Evolutionary conservation across 2,329 filamentous ascomycete genomes (phyloP), one percentile per base, ranked within the genome.

Genomic region (Apiospora saccharicola): DNA sequence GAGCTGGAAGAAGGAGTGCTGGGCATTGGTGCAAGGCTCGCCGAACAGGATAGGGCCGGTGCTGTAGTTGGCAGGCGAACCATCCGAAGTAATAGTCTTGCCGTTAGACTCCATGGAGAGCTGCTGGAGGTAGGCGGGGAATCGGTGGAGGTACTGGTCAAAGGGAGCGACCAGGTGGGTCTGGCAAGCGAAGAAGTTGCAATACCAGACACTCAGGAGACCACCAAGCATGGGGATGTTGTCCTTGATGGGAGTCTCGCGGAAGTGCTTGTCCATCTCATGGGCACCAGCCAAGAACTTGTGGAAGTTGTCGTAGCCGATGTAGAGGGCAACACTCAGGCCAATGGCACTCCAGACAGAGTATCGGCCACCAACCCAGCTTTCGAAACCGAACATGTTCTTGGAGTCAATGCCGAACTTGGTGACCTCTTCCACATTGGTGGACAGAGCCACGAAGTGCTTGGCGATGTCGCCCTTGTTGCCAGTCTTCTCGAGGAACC

Each of bases 1-100:
- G 68, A 99, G 92, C 90, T 99, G 96, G 92, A 97, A 99, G 92
- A 99, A 99, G 74, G 96, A 98, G 90, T 99, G 96, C 88, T 99
- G 96, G 64, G 96, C 96, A 82, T 99, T 99, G 83, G 96, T 99
- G 85, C 95, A 97, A 71, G 96, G 96, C 89, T 99, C 96, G 81
- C 96, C 96, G 82, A 99, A 99, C 75, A 99, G 88, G 81, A 99
- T 96, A 71, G 96, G 91, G 68, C 96, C 96, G 49, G 96, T 99
- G 72, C 95, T 98, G 88, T 99, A 99, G 87, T 98, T 98, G 81
- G 97, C 95, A 74, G 97, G 90, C 49, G 95, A 92, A 72, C 90
- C 92, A 80, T 96, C 94, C n/a, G 90, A 91, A 74, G 96, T 97
- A 81, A 98, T 95, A 74, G 93, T 94, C 89, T 99, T 99, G 82